Evolutionary conservation across 176 grass and related monocot genomes (phyloP).

Genomic region (Rhynchospora breviuscula): DNA sequence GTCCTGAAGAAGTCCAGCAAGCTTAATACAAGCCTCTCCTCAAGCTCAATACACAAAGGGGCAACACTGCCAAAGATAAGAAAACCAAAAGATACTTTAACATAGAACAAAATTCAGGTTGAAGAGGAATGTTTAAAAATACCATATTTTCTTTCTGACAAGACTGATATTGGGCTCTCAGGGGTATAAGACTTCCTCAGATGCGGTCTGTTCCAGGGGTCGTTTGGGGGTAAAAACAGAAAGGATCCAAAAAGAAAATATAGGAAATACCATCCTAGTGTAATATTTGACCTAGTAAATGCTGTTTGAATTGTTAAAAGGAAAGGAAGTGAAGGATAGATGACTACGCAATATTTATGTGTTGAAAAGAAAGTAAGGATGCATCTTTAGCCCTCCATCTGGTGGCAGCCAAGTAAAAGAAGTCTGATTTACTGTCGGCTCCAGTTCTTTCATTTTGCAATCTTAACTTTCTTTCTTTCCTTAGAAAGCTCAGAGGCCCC

Average conservation of each 20-base stretch:
- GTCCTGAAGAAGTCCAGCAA: slow-evolving; percentile 78
- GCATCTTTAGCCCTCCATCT: slow-evolving; percentile 79
- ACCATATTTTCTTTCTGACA: background rate
- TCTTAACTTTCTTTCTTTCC: slow-evolving; percentile 58
- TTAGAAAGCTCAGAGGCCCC: slow-evolving; percentile 51
- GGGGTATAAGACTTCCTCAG: background rate
- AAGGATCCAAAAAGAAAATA: slow-evolving; percentile 1
- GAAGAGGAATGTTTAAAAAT: background rate
- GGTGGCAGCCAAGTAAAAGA: slow-evolving; percentile 57
- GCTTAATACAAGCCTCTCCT: slow-evolving; percentile 81
- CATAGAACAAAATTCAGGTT: background rate
- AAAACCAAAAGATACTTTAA: background rate
- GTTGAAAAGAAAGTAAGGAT: slow-evolving; percentile 74
- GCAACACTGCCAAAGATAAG: slow-evolving; percentile 54
- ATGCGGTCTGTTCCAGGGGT: background rate
- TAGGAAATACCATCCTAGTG: background rate
- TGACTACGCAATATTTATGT: slow-evolving; percentile 66
- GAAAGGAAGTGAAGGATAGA: background rate
- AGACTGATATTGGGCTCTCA: background rate
- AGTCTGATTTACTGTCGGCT: slow-evolving; percentile 29
- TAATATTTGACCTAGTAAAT: background rate
- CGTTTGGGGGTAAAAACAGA: background rate
- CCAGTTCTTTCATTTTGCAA: slow-evolving; percentile 42
- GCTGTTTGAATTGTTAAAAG: background rate
- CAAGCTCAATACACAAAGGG: slow-evolving; percentile 84